phyloP scores from a whole-genome alignment of 1,139 yeast genomes.

The Magnusiomyces tetraspermus region DNA sequence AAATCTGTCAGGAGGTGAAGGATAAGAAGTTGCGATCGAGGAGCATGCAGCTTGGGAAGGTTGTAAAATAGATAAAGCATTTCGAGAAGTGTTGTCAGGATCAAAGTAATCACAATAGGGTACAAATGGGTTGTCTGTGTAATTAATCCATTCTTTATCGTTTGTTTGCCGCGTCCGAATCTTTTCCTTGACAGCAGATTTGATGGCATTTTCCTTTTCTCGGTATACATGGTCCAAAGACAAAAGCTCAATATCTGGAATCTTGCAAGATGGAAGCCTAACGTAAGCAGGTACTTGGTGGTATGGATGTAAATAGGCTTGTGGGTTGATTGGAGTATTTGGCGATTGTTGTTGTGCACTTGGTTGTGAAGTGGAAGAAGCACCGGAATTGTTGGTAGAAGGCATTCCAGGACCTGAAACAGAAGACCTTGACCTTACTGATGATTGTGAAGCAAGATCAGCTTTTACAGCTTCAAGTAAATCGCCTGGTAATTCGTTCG shows the following conservation, averaged over 20 bases:
- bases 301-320: slow-evolving; percentile 15
- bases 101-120: slow-evolving; percentile 71
- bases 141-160: slow-evolving; percentile 69
- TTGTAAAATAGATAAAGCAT: slow-evolving; percentile 40
- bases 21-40: slow-evolving; percentile 65
- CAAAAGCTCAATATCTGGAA: slow-evolving; percentile 83
- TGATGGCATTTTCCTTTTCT: slow-evolving; percentile 71
- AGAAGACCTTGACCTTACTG: slow-evolving; percentile 15
- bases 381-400: slow-evolving; percentile 8
- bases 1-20: slow-evolving; percentile 36
- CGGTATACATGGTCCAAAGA: slow-evolving; percentile 68
- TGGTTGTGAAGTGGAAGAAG: slow-evolving; percentile 8
- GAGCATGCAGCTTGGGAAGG: slow-evolving; percentile 67
- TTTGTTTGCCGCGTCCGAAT: slow-evolving; percentile 61
- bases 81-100: slow-evolving; percentile 29
- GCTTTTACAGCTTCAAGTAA: too few relatives aligned
- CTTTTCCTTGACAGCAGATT: slow-evolving; percentile 73
- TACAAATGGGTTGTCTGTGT: slow-evolving; percentile 83
- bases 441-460: slow-evolving; percentile 7
- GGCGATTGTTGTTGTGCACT: slow-evolving; percentile 9
- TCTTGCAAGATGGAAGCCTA: slow-evolving; percentile 77
- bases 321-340: slow-evolving; percentile 21
- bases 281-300: slow-evolving; percentile 62
- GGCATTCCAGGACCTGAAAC: slow-evolving; percentile 17
- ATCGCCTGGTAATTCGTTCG: slow-evolving; percentile 9